Base-by-base conservation (phyloP, 176 grass and related monocot species). In the Avena sativa region DNA sequence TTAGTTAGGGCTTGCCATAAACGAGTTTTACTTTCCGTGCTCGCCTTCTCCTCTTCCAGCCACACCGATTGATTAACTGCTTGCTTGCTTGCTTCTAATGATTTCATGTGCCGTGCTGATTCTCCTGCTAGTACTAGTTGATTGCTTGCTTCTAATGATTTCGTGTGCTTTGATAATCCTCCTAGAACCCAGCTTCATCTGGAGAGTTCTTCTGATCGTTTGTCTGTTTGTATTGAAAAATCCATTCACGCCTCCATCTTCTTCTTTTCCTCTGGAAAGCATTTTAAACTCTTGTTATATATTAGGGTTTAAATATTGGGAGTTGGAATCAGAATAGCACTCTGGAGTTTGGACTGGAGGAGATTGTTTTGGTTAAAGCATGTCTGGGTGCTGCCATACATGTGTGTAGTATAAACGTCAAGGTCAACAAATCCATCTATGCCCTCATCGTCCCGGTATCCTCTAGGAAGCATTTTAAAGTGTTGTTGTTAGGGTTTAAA, bases 321-420 rank as follows among this genome's bases (percentile, higher is more conserved):
- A 84, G 21, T 28, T 84, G 38, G 71, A 73, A 57, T 58, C 81
- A 3, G 55, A 72, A 43, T 83, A 26, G 50, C 81, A 83, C 49
- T 12, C 32, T 50, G 40, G 60, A 19, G 23, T 17, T 76, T 66
- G 12, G 73, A 52, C 47, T 52, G 72, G 6, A 52, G 25, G 71
- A 74, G 68, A 30, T 38, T 73, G 68, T 62, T 46, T 55, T 17
- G 51, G 30, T 81, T 62, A 81, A 81, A 52, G 53, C 63, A 51
- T 40, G 5, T 0, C 38, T 81, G 23, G 21, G 0, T 26, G 21
- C 60, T 40, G 60, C 25, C 60, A 12, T 63, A 12, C n/a, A 5
- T 63, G 60, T 63, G 12, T 43, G 40, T 43, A 43, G 6, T 43
- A 23, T 51, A 68, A 16, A 55, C 74, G 14, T 38, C 66, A 59